Evolutionary conservation across 257 asterid genomes (phyloP).

Genomic region (Przewalskia tangutica): DNA sequence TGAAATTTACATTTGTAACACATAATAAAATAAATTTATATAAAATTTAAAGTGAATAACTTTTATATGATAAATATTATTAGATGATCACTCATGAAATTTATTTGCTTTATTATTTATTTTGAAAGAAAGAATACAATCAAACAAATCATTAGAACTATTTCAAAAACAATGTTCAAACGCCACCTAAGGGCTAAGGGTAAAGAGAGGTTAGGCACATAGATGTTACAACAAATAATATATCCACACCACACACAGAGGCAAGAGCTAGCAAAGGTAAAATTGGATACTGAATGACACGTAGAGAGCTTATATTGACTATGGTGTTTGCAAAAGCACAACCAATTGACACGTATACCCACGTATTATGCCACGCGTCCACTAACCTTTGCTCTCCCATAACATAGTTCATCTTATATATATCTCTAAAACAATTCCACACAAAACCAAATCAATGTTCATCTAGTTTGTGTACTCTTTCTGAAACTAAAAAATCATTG

Average conservation of each 20-base stretch:
- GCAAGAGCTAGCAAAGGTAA: background rate
- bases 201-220: background rate
- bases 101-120: too few species aligned
- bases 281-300: background rate
- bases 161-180: too few species aligned
- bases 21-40: too few species aligned
- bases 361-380: background rate
- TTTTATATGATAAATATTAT: too few species aligned
- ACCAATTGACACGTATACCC: background rate
- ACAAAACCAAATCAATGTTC: background rate
- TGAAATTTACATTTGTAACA: too few species aligned
- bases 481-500: background rate
- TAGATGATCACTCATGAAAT: too few species aligned
- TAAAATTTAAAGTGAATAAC: too few species aligned
- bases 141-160: background rate
- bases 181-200: too few species aligned
- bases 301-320: background rate
- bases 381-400: background rate
- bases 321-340: background rate
- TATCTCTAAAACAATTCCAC: background rate
- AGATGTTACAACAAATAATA: background rate
- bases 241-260: background rate
- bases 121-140: too few species aligned
- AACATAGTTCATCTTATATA: background rate
- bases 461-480: background rate